A percentile compares a stretch with the other conserved stretches of the same genome.
Evolutionary conservation across 257 asterid species (phyloP).

Genomic region (Salvia splendens): DNA sequence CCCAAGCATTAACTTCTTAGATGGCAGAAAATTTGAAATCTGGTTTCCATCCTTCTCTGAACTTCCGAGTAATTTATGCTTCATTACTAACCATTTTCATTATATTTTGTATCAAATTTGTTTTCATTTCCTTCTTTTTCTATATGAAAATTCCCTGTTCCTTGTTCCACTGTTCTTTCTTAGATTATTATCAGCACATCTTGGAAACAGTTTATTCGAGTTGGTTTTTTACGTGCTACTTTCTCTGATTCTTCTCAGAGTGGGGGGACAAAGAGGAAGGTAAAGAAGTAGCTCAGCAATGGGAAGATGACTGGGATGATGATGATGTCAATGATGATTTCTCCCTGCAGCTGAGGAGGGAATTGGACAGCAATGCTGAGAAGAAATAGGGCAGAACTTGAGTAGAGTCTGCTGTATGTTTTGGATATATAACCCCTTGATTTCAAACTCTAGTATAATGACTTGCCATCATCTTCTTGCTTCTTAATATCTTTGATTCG

Average conservation of each 20-base stretch:
- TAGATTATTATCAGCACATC: neutral
- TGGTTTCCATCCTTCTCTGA: neutral
- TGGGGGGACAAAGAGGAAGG: constrained; percentile 77
- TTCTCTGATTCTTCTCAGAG: constrained; percentile 41
- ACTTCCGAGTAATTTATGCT: neutral
- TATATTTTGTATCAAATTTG: no score
- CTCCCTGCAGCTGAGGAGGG: constrained; percentile 84
- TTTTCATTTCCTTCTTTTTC: no score
- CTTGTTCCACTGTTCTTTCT: constrained; percentile 14
- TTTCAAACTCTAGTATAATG: constrained; percentile 2
- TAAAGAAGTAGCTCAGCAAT: constrained; percentile 74
- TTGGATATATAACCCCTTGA: constrained; percentile 12
- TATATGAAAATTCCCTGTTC: neutral
- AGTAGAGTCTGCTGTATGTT: constrained; percentile 22
- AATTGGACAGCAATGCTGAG: constrained; percentile 69
- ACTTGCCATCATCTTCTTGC: neutral
- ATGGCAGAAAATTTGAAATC: neutral
- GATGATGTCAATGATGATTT: constrained; percentile 92
- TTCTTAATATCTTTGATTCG: constrained; percentile 15
- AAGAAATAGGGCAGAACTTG: constrained; percentile 45
- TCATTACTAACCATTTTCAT: no score
- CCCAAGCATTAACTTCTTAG: neutral
- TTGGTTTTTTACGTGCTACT: neutral
- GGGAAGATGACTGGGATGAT: constrained; percentile 99
- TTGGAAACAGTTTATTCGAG: no score